These are phyloP conservation scores for Lagerstroemia speciosa DNA, from an alignment of 345 rosid species.

Conservation along the genomic window DNA sequence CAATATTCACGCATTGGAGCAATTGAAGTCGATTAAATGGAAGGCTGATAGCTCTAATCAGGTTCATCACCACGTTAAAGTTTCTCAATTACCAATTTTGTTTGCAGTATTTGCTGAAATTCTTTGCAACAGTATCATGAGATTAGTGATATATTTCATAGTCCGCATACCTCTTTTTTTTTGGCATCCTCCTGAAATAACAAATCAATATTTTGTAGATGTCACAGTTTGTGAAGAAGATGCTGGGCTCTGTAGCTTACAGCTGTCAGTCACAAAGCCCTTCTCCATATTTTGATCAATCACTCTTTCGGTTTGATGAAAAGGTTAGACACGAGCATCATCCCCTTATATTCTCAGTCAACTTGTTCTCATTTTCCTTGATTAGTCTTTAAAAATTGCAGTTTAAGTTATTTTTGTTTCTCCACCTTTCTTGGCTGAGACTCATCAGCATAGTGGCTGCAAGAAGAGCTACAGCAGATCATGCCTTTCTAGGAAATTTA, in stretches of 20 bases:
- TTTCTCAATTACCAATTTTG: not conserved
- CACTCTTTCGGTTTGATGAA: conserved; percentile 87
- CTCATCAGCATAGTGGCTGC: not conserved
- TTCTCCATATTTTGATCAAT: conserved; percentile 95
- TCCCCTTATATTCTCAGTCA: not conserved
- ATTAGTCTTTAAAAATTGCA: not conserved
- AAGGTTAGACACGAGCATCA: conserved; percentile 37
- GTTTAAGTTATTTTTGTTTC: not conserved
- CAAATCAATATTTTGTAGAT: not conserved
- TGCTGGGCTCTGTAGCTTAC: conserved; percentile 70
- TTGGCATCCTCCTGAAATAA: conserved; percentile 2
- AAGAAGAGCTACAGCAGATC: not conserved
- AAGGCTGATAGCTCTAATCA: conserved; percentile 53
- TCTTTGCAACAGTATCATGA: not conserved
- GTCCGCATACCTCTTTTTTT: not conserved
- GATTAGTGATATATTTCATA: not conserved
- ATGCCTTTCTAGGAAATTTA: not conserved
- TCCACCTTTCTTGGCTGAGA: not conserved
- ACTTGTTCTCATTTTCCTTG: not conserved
- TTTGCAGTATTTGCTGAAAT: not conserved
- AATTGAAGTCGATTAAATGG: conserved; percentile 50
- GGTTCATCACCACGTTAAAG: conserved; percentile 22
- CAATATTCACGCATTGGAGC: conserved; percentile 65
- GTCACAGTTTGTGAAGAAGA: conserved; percentile 82
- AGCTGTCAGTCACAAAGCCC: conserved; percentile 89